A percentile compares a stretch with the other conserved stretches of the same genome.
These are phyloP conservation scores for Fusarium ambrosium DNA, from an alignment of 2,329 filamentous ascomycete species.

Conservation along the genomic window DNA sequence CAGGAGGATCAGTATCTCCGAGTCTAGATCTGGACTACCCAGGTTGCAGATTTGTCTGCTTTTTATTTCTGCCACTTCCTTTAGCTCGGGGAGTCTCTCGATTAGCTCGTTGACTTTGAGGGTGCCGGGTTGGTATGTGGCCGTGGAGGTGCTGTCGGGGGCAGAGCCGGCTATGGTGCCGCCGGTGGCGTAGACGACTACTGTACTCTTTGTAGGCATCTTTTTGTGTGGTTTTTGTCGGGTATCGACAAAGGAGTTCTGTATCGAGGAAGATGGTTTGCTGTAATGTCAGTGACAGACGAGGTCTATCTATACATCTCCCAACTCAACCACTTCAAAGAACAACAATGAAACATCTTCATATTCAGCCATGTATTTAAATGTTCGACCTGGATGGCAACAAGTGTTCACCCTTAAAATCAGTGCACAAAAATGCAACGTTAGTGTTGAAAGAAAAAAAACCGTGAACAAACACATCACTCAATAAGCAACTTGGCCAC, in stretches of 20 bases:
- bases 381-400: not conserved
- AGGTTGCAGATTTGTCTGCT: conserved; percentile 61
- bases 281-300: not conserved
- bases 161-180: conserved; percentile 67
- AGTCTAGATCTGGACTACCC: conserved; percentile 59
- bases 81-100: not conserved
- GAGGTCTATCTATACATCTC: not conserved
- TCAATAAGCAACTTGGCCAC: not conserved
- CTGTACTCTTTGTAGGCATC: conserved; percentile 54
- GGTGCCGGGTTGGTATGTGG: conserved; percentile 49
- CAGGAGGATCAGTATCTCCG: conserved; percentile 61
- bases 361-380: not conserved
- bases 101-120: not conserved
- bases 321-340: not conserved
- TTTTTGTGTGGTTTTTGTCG: not conserved
- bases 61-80: not conserved
- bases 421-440: not conserved
- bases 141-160: conserved; percentile 62
- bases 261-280: not conserved
- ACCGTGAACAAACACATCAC: not conserved
- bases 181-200: conserved; percentile 67
- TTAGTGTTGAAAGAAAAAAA: not conserved
- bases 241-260: not conserved
- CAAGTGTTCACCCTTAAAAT: not conserved
- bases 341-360: not conserved